A percentile compares a stretch with the other conserved stretches of the same genome.
phyloP scores from a whole-genome alignment of 2,329 filamentous ascomycete species.

The Ophiostoma pallidulum region DNA sequence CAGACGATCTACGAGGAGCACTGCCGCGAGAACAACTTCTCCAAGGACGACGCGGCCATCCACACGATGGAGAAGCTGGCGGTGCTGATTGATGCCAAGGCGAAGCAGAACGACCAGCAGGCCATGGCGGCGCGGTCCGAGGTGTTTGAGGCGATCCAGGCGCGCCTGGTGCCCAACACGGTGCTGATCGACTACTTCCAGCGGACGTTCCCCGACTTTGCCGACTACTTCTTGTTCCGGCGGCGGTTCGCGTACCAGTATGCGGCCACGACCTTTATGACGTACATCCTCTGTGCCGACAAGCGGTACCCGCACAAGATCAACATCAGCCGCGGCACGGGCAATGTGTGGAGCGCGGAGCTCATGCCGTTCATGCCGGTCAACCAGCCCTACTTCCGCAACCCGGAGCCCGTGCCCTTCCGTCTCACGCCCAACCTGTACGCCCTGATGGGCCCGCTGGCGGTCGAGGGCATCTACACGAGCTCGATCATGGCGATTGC shows the following conservation, averaged over 20 bases:
- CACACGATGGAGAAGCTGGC: slow-evolving; percentile 94
- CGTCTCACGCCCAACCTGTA: slow-evolving; percentile 93
- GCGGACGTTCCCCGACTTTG: slow-evolving; percentile 73
- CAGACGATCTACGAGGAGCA: slow-evolving; percentile 96
- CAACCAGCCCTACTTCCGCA: slow-evolving; percentile 82
- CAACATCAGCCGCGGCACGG: slow-evolving; percentile 75
- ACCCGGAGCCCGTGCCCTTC: slow-evolving; percentile 93
- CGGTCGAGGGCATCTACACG: slow-evolving; percentile 94
- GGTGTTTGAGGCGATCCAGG: slow-evolving; percentile 89
- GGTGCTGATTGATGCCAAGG: slow-evolving; percentile 61
- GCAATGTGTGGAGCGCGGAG: slow-evolving; percentile 94
- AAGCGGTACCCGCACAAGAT: slow-evolving; percentile 94
- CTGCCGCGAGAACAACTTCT: slow-evolving; percentile 74
- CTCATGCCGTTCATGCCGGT: slow-evolving; percentile 82
- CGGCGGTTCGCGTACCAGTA: slow-evolving; percentile 95
- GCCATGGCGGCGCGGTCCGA: slow-evolving; percentile 68
- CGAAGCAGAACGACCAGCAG: slow-evolving; percentile 61
- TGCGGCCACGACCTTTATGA: slow-evolving; percentile 94
- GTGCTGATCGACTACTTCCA: slow-evolving; percentile 86
- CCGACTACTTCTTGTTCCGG: slow-evolving; percentile 97
- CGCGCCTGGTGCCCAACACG: slow-evolving; percentile 79
- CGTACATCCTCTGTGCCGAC: slow-evolving; percentile 95
- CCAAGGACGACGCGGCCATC: slow-evolving; percentile 89
- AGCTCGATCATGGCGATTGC: slow-evolving; percentile 94
- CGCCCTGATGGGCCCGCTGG: slow-evolving; percentile 88